These are phyloP conservation scores for Limonium bicolor DNA, from an alignment of 148 eudicot species.

Conservation along the genomic window DNA sequence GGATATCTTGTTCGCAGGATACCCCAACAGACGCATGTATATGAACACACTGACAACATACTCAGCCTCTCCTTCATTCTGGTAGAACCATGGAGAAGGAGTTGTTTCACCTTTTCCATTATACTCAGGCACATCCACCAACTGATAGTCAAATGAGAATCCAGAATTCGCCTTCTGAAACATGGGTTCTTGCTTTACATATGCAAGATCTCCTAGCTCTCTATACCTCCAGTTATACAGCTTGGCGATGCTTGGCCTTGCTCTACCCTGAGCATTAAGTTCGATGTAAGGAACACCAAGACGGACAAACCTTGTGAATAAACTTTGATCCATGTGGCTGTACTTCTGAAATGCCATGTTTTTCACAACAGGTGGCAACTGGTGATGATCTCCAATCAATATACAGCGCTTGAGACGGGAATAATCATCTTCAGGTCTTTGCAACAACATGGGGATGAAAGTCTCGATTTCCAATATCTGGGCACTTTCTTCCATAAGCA, in stretches of 20 bases:
- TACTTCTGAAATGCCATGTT: conserved; percentile 99
- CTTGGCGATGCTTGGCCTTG: conserved; percentile 86
- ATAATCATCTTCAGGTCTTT: conserved; percentile 95
- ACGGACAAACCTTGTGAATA: conserved; percentile 93
- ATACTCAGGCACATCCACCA: conserved; percentile 91
- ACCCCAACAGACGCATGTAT: conserved; percentile 90
- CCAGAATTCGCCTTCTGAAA: conserved; percentile 88
- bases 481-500: conserved; percentile 99
- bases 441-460: conserved; percentile 97
- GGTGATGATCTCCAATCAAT: conserved; percentile 98
- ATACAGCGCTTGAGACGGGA: conserved; percentile 97
- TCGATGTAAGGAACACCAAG: conserved; percentile 92
- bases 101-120: conserved; percentile 86
- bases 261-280: conserved; percentile 99
- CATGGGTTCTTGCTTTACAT: conserved; percentile 49
- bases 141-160: conserved; percentile 81
- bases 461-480: conserved; percentile 97
- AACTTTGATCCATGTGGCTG: conserved; percentile 99
- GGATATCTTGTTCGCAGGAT: conserved; percentile 92
- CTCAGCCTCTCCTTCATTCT: conserved; percentile 97
- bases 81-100: conserved; percentile 99
- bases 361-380: conserved; percentile 96
- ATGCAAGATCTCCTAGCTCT: conserved; percentile 86
- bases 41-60: conserved; percentile 88
- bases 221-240: conserved; percentile 97